Base-by-base conservation (phyloP, 768 basidiomycete genomes). In the Arthromyces matolae region DNA sequence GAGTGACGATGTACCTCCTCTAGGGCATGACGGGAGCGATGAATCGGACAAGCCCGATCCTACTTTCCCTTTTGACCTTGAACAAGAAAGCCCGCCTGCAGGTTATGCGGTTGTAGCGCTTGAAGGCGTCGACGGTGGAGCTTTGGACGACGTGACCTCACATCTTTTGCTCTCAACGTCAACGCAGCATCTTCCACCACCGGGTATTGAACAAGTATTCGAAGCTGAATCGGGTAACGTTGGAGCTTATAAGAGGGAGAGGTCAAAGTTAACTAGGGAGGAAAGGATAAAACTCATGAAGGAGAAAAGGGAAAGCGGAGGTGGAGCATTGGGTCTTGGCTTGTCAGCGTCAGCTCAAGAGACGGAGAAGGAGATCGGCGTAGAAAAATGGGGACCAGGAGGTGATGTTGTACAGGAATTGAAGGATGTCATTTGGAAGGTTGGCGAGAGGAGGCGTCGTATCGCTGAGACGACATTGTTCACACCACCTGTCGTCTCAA, bases 361-460 rank as follows among this genome's bases (percentile, higher is more conserved):
- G 51, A 54, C 36, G 47, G 49, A 48, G 54, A 41, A 16, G 46
- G 38, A 37, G 40, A 45, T 53, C 28, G 61, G 59, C 14, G 57
- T 62, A 31, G 81, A 78, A 63, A 69, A 70, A 47, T 83, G 84
- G 83, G 86, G 85, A 0, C 87, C 85, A 6, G 79, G 81, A 4
- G 83, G 81, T 1, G 89, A 90, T 51, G 87, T 91, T 28, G 86
- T 91, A 5, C 81, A 88, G 61, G 89, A 91, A 63, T 69, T 91
- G 53, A 88, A 86, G 63, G 89, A 90, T 56, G 88, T 91, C 9
- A 91, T 91, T 24, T 88, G 85, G 86, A 85, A 89, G 62, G 89
- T 91, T 8, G 78, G 87, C 25, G 85, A 90, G 65, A 72, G 75
- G 58, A 71, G 81, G 61, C 67, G 84, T 50, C 75, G 72, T 63